Base-by-base conservation (phyloP, 1,139 yeast genomes). In the Pichia sp. region DNA sequence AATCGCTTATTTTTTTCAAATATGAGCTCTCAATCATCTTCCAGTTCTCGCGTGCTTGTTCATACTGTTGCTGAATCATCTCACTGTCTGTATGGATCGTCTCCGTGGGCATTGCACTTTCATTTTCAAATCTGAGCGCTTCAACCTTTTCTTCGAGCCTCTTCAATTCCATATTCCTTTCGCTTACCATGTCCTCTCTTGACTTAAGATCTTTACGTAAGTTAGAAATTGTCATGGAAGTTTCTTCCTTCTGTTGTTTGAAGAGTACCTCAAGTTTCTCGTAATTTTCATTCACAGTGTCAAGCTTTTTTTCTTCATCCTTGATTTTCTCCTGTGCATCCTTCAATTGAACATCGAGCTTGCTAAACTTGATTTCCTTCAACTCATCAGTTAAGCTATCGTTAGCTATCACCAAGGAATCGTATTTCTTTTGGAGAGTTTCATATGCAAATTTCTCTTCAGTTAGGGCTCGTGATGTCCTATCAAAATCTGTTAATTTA, bases 21-120 rank as follows among this genome's bases (percentile, higher is more conserved):
- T 52, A 58, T 25, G 55, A 43, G 30, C 56, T 50, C 37, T 59
- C 60, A 20, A 57, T 50, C 17, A 54, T 38, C 31, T 54, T 51
- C 56, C 62, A 50, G 39, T 55, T 52, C 33, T 53, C 60, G 37
- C 55, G 56, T 0, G 87, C 81, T 17, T 76, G 68, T 7, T 77
- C 64, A 51, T 78, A 80, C 49, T 80, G 87, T 10, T 72, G 65
- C 49, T 81, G 88, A 19, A 83, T 54, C 13, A 68, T 64, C 37
- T 76, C 82, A 42, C 37, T 42, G 10, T 30, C 22, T 6, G 27
- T 28, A 6, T 22, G 36, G 19, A 9, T 21, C 12, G 3, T 29
- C 5, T 14, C 3, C 4, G 32, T 23, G 30, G 29, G 36, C 33
- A 30, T 28, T 22, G 32, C 25, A 22, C 22, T 33, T 51, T 58